A percentile compares a stretch with the other conserved stretches of the same genome.
phyloP scores from a whole-genome alignment of 1,284 basidiomycete genomes.

The Thelephora terrestris region DNA sequence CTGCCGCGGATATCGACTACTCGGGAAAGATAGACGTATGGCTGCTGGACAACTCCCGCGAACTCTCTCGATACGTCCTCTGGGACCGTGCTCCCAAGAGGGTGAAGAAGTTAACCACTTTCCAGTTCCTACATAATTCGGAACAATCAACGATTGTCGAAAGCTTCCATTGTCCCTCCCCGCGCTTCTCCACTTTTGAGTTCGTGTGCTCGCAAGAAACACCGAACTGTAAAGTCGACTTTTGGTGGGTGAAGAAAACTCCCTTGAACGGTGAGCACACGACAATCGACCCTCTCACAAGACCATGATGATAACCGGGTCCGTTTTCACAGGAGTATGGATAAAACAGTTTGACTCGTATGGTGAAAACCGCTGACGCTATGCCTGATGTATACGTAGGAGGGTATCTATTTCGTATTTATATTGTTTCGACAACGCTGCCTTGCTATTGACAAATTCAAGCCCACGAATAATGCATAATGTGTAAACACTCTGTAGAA shows the following conservation, averaged over 20 bases:
- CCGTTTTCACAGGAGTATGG: too few species aligned
- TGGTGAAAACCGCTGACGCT: too few species aligned
- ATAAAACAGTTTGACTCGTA: too few species aligned
- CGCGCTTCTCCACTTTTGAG: conserved; percentile 11
- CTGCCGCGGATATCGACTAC: conserved; percentile 3
- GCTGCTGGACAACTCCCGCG: conserved; percentile 7
- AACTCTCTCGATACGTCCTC: conserved; percentile 10
- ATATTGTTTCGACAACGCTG: too few species aligned
- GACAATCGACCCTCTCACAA: too few species aligned
- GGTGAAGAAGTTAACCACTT: conserved; percentile 7
- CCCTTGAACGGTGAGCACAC: too few species aligned
- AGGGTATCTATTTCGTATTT: too few species aligned
- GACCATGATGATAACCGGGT: too few species aligned
- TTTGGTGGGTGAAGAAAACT: conserved; percentile 12
- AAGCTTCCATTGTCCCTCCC: conserved; percentile 11
- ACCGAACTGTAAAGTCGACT: conserved; percentile 10
- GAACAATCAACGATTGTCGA: conserved; percentile 2
- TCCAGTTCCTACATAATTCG: conserved; percentile 4
- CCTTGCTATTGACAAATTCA: too few species aligned
- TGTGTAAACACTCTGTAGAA: too few species aligned
- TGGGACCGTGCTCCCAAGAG: conserved; percentile 8
- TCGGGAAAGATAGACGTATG: conserved; percentile 10
- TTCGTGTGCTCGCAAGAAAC: conserved; percentile 6
- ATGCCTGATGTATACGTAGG: too few species aligned
- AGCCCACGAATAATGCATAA: too few species aligned